phyloP scores from a whole-genome alignment of 2,329 filamentous ascomycete genomes.

The Emergomyces africanus region DNA sequence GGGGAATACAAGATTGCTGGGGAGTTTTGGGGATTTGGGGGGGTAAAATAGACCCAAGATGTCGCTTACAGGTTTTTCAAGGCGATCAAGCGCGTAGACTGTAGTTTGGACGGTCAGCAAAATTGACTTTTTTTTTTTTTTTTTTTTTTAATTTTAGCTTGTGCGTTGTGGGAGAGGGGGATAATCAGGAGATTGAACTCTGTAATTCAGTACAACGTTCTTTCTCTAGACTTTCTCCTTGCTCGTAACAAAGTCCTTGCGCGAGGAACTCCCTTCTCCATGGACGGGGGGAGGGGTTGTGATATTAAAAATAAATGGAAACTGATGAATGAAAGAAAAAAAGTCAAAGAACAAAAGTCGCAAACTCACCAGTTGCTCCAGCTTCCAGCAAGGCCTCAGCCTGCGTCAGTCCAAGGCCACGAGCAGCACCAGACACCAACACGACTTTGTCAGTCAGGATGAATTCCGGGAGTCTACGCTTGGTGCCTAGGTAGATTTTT shows the following conservation, averaged over 20 bases:
- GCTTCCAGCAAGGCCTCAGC: conserved; percentile 63
- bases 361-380: conserved; percentile 43
- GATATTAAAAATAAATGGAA: not conserved
- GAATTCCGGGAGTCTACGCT: conserved; percentile 53
- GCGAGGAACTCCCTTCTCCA: not conserved
- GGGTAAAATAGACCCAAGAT: not conserved
- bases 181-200: not conserved
- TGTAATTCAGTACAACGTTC: not conserved
- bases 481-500: conserved; percentile 12
- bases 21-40: not conserved
- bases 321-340: not conserved
- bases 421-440: conserved; percentile 57
- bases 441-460: conserved; percentile 58
- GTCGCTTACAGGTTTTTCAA: conserved; percentile 12
- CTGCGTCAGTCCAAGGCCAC: conserved; percentile 61
- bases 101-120: not conserved
- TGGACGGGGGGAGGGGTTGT: too few relatives aligned
- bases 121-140: not conserved
- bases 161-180: too few relatives aligned
- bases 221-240: not conserved
- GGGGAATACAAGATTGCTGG: not conserved
- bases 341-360: not conserved
- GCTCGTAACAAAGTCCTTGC: not conserved
- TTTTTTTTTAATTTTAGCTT: too few relatives aligned
- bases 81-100: conserved; percentile 24